A percentile compares a stretch with the other conserved stretches of the same genome.
phyloP scores from a whole-genome alignment of 129 eudicot genomes.

The Silybum marianum region DNA sequence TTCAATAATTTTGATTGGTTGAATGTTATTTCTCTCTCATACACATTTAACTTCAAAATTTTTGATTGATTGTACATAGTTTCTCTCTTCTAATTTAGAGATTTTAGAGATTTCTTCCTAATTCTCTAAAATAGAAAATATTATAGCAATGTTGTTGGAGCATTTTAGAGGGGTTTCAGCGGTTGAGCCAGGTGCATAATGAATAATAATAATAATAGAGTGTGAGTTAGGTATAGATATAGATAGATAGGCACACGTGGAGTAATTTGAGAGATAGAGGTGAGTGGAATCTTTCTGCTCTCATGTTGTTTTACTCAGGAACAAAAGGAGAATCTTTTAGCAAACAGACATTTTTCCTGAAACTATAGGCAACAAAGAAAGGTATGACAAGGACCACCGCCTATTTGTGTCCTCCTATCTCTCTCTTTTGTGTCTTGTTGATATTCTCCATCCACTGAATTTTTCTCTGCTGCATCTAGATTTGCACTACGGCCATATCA shows the following conservation, averaged over 20 bases:
- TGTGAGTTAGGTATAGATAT: background rate
- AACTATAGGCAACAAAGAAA: conserved; percentile 15
- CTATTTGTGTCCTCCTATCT: background rate
- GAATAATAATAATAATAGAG: background rate
- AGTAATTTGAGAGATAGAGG: background rate
- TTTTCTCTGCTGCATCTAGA: background rate
- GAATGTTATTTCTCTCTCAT: too few relatives aligned
- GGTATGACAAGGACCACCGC: conserved; percentile 33
- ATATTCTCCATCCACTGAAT: conserved; percentile 4
- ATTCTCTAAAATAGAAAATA: too few relatives aligned
- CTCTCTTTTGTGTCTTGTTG: background rate
- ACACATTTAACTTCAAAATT: too few relatives aligned
- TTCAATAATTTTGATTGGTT: too few relatives aligned
- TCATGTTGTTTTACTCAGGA: conserved; percentile 22
- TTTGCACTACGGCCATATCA: background rate
- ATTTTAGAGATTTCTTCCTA: too few relatives aligned
- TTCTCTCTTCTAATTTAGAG: too few relatives aligned
- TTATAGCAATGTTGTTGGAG: too few relatives aligned
- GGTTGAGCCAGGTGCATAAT: background rate
- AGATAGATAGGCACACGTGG: background rate
- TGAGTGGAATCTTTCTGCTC: conserved; percentile 5
- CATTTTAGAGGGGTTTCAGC: too few relatives aligned
- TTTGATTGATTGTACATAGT: too few relatives aligned
- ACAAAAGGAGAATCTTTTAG: conserved; percentile 28
- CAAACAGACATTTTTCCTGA: background rate